Conservation (phyloP, 2,329 filamentous ascomycete species). For the Exophiala lecanii-corni region DNA sequence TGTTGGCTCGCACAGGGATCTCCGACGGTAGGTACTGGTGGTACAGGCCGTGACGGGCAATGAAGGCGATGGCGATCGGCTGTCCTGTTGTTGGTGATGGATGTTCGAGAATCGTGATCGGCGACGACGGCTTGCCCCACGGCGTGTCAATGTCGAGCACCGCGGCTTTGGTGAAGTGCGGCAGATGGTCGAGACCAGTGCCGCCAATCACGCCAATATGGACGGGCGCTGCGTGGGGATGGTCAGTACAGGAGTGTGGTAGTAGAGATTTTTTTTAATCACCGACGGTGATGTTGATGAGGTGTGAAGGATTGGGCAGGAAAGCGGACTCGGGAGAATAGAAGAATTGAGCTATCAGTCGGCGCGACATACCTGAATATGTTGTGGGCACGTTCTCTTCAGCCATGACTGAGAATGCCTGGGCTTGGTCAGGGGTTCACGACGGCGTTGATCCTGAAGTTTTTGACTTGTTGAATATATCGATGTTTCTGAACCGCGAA, state of each 20-base stretch:
- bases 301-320: background rate
- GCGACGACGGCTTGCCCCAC: constrained; percentile 75
- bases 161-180: constrained; percentile 80
- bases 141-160: constrained; percentile 72
- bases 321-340: background rate
- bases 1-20: constrained; percentile 91
- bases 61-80: constrained; percentile 71
- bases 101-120: constrained; percentile 86
- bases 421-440: too few species aligned
- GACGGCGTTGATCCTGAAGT: too few species aligned
- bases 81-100: constrained; percentile 62
- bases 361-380: constrained; percentile 14
- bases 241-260: background rate
- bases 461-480: too few species aligned
- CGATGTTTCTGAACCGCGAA: too few species aligned
- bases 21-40: constrained; percentile 92
- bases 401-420: too few species aligned
- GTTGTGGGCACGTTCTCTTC: constrained; percentile 11
- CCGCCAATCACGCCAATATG: constrained; percentile 89
- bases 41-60: constrained; percentile 83
- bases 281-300: too few species aligned
- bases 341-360: background rate
- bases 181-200: constrained; percentile 83
- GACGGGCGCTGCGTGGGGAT: constrained; percentile 56
- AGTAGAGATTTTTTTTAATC: too few species aligned